These are phyloP conservation scores for Botrytis tulipae DNA, from an alignment of 2,329 filamentous ascomycete genomes.

Conservation along the genomic window DNA sequence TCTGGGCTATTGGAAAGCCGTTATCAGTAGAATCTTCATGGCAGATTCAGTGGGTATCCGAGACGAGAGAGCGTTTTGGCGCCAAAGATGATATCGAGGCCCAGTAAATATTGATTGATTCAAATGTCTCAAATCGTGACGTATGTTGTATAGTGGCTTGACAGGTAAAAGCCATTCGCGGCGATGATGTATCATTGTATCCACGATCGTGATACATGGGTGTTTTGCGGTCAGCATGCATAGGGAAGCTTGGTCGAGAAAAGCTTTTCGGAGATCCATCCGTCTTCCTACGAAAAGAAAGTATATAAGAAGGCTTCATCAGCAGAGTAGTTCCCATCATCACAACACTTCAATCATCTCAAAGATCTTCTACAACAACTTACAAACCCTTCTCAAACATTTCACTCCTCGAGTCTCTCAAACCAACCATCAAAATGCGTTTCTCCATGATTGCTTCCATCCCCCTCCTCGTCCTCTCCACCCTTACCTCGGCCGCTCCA, in stretches of 20 bases:
- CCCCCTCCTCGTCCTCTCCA: conserved; percentile 15
- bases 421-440: conserved; percentile 16
- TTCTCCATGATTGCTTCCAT: conserved; percentile 17
- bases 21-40: not conserved
- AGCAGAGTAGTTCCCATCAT: conserved; percentile 4
- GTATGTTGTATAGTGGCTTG: not conserved
- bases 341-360: conserved; percentile 9
- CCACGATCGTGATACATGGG: not conserved
- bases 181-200: not conserved
- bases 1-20: not conserved
- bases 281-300: not conserved
- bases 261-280: not conserved
- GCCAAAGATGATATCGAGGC: not conserved
- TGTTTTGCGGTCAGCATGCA: not conserved
- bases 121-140: not conserved
- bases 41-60: not conserved
- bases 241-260: not conserved
- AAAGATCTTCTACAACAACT: not conserved
- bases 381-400: not conserved
- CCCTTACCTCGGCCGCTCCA: conserved; percentile 16
- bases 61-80: not conserved
- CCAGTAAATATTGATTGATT: not conserved
- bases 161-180: not conserved
- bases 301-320: conserved; percentile 13
- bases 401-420: not conserved